Conservation (phyloP, 129 eudicot species). For the Calendula officinalis region DNA sequence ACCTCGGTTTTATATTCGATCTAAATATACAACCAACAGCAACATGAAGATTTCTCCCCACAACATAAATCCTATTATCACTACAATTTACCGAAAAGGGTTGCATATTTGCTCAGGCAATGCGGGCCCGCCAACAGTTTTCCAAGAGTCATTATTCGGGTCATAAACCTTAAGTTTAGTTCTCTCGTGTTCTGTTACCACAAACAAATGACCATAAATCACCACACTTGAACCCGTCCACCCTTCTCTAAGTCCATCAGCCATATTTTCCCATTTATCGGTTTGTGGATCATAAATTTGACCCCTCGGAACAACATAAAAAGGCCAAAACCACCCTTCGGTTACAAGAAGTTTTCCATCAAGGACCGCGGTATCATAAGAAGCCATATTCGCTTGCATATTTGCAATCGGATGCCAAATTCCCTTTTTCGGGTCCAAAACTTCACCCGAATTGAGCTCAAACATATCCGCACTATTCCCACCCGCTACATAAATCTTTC, state of each 20-base stretch:
- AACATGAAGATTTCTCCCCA: constrained; percentile 68
- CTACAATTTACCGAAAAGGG: constrained; percentile 67
- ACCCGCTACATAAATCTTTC: constrained; percentile 85
- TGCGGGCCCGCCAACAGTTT: constrained; percentile 65
- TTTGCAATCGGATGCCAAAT: constrained; percentile 64
- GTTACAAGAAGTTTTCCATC: constrained; percentile 83
- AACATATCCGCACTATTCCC: constrained; percentile 76
- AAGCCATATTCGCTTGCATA: constrained; percentile 74
- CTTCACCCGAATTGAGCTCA: constrained; percentile 81
- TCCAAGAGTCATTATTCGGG: constrained; percentile 60
- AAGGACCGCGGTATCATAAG: constrained; percentile 79
- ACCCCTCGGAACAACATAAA: constrained; percentile 79
- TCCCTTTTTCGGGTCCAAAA: constrained; percentile 66
- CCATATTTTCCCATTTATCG: constrained; percentile 79
- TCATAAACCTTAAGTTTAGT: constrained; percentile 87
- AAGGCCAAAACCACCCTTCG: constrained; percentile 99
- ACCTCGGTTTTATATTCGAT: constrained; percentile 20
- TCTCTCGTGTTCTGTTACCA: constrained; percentile 86
- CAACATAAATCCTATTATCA: constrained; percentile 50
- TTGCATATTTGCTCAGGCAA: constrained; percentile 87
- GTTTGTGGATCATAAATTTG: constrained; percentile 78
- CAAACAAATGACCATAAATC: constrained; percentile 62
- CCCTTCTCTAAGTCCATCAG: constrained; percentile 79
- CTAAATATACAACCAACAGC: constrained; percentile 57
- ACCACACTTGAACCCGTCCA: constrained; percentile 95